Base-by-base conservation (phyloP, 2,329 filamentous ascomycete genomes). In the Colletotrichum shisoi region DNA sequence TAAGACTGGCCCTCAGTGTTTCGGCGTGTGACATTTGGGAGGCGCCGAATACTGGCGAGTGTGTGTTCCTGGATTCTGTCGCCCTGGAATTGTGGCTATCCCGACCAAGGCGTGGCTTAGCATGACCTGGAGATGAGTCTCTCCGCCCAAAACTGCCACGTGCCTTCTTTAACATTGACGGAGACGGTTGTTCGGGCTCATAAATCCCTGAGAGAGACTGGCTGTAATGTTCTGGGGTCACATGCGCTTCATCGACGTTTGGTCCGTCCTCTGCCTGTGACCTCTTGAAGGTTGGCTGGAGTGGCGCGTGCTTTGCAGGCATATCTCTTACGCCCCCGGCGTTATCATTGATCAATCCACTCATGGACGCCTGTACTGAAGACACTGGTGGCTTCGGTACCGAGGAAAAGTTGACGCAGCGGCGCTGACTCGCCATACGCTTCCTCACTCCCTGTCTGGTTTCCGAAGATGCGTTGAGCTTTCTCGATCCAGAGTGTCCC, bases 311-410 rank as follows among this genome's bases (percentile, higher is more conserved):
- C 27, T 67, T 52, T 46, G 57, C 42, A 15, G 57, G 62, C 57
- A 68, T 62, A 31, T 68, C 63, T 58, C 63, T 67, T 12, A 68
- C 52, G 15, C 27, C 58, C 7, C 21, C 52, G 21, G 45, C 63
- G 34, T 57, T 12, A 37, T 62, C 52, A 13, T 67, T n/a, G 21
- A 68, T 68, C 13, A 68, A 24, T 11, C 66, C 66, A 17, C 39
- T 57, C 44, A 62, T 21, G 7, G 57, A 45, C 17, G 17, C 17
- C 48, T 27, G 46, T n/a, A 37, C 19, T n/a, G 31, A 56, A 24
- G 39, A 57, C 15, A 62, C 24, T 5, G 51, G 57, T 19, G 53
- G 46, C 15, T 27, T 45, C 24, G 46, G 37, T 15, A 34, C 42
- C 13, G n/a, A 46, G 15, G 49, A 17, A 5, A 62, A 13, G n/a